These are phyloP conservation scores for Insectozyma bohioensis DNA, from an alignment of 1,139 yeast species.

Conservation along the genomic window DNA sequence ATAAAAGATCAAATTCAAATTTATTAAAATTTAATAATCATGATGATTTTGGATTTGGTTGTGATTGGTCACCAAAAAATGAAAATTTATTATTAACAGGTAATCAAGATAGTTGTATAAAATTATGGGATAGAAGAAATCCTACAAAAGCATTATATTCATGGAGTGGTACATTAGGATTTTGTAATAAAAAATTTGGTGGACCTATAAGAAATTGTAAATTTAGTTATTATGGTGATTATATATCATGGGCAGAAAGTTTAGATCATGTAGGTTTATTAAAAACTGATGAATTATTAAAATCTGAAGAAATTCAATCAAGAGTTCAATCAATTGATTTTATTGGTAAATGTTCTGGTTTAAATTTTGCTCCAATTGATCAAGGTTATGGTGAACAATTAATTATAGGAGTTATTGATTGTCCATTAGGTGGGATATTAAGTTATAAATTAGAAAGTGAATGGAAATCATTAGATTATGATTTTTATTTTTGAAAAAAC, in stretches of 20 bases:
- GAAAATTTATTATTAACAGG: conserved; percentile 53
- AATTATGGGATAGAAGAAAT: conserved; percentile 51
- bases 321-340: conserved; percentile 51
- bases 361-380: conserved; percentile 47
- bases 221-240: conserved; percentile 47
- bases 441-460: conserved; percentile 44
- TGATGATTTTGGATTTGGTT: conserved; percentile 56
- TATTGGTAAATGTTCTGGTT: conserved; percentile 61
- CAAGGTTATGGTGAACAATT: conserved; percentile 49
- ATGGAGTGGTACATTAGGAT: conserved; percentile 41
- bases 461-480: conserved; percentile 40
- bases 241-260: conserved; percentile 58
- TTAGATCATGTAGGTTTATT: conserved; percentile 54
- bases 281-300: no score
- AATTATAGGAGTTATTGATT: conserved; percentile 55
- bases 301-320: conserved; percentile 16
- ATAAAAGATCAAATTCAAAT: no score
- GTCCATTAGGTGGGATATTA: conserved; percentile 57
- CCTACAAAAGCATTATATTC: conserved; percentile 26
- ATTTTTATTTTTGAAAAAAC: conserved; percentile 14
- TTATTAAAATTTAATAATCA: conserved; percentile 41
- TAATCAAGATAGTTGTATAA: conserved; percentile 59
- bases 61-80: conserved; percentile 54
- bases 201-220: conserved; percentile 56
- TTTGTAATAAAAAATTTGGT: conserved; percentile 18